These are phyloP conservation scores for Trichophyton mentagrophytes DNA, from an alignment of 2,329 filamentous ascomycete genomes.

Conservation along the genomic window DNA sequence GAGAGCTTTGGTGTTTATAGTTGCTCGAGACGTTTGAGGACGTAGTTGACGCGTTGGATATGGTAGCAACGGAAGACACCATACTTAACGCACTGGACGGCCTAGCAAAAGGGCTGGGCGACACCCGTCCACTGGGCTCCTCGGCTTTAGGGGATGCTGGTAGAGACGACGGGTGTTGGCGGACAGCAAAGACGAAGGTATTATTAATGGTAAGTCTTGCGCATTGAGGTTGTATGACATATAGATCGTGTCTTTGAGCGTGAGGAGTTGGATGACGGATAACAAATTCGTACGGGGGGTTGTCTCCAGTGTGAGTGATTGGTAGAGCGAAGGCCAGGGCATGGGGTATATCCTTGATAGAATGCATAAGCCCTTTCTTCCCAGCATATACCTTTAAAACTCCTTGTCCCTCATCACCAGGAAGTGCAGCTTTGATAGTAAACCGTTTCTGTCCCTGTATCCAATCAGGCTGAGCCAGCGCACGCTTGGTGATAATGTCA, in stretches of 20 bases:
- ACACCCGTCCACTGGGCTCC: slow-evolving; percentile 33
- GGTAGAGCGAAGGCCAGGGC: slow-evolving; percentile 81
- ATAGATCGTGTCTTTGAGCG: slow-evolving; percentile 92
- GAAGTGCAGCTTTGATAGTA: slow-evolving; percentile 81
- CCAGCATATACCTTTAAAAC: slow-evolving; percentile 86
- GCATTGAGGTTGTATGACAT: slow-evolving; percentile 93
- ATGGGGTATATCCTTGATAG: slow-evolving; percentile 90
- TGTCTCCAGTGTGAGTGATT: slow-evolving; percentile 78
- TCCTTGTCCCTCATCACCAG: slow-evolving; percentile 81
- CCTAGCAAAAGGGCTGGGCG: slow-evolving; percentile 40
- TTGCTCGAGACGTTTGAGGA: slow-evolving; percentile 37
- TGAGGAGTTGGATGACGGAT: slow-evolving; percentile 90
- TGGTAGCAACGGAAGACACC: slow-evolving; percentile 44
- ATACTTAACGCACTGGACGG: slow-evolving; percentile 49
- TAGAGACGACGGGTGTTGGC: slow-evolving; percentile 68
- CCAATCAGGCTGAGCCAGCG: slow-evolving; percentile 87
- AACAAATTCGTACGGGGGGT: slow-evolving; percentile 87
- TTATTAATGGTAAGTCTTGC: slow-evolving; percentile 80
- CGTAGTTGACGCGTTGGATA: slow-evolving; percentile 27
- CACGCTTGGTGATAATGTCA: slow-evolving; percentile 71
- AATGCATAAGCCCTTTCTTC: slow-evolving; percentile 91
- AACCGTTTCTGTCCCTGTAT: slow-evolving; percentile 75
- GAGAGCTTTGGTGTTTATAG: slow-evolving; percentile 12
- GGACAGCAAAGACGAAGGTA: slow-evolving; percentile 91
- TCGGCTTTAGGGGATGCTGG: slow-evolving; percentile 27